Percentiles rank a stretch among this genome's conserved stretches.
Evolutionary conservation across 2,329 filamentous ascomycete genomes (phyloP).

Genomic region (Pseudogymnoascus pannorum): DNA sequence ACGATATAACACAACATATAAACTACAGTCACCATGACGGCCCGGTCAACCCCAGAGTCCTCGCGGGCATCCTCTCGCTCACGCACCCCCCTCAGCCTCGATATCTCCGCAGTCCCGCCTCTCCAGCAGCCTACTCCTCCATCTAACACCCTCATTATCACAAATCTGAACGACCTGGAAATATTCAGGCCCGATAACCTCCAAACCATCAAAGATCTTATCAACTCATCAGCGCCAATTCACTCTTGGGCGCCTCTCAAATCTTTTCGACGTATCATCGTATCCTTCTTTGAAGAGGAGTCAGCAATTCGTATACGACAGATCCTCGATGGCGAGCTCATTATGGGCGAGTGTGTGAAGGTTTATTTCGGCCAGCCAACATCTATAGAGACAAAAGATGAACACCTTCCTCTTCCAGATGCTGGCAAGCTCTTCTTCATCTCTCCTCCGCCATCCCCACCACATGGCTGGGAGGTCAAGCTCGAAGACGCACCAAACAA

Average conservation of each 20-base stretch:
- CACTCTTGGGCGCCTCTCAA: conserved; percentile 75
- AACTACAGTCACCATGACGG: conserved; percentile 6
- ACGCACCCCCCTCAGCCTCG: conserved; percentile 54
- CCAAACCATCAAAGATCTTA: conserved; percentile 63
- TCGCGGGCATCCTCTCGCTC: conserved; percentile 12
- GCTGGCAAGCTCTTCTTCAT: conserved; percentile 69
- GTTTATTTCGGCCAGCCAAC: conserved; percentile 63
- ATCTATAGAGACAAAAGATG: conserved; percentile 44
- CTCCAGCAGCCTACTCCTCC: conserved; percentile 64
- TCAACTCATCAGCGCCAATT: conserved; percentile 61
- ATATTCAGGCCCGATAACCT: conserved; percentile 71
- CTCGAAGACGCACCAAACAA: conserved; percentile 65
- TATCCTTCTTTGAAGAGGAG: conserved; percentile 65
- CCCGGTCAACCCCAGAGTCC: not conserved
- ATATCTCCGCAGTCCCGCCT: conserved; percentile 65
- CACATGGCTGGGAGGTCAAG: conserved; percentile 61
- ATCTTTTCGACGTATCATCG: conserved; percentile 73
- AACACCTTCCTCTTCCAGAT: conserved; percentile 59
- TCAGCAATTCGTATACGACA: conserved; percentile 64
- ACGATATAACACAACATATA: not conserved
- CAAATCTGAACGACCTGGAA: conserved; percentile 65
- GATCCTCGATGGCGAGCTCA: conserved; percentile 64
- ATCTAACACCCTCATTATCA: conserved; percentile 79
- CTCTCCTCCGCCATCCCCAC: conserved; percentile 59
- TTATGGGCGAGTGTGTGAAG: conserved; percentile 62